phyloP scores from a whole-genome alignment of 768 basidiomycete species.

The Tephrocybe sp. region DNA sequence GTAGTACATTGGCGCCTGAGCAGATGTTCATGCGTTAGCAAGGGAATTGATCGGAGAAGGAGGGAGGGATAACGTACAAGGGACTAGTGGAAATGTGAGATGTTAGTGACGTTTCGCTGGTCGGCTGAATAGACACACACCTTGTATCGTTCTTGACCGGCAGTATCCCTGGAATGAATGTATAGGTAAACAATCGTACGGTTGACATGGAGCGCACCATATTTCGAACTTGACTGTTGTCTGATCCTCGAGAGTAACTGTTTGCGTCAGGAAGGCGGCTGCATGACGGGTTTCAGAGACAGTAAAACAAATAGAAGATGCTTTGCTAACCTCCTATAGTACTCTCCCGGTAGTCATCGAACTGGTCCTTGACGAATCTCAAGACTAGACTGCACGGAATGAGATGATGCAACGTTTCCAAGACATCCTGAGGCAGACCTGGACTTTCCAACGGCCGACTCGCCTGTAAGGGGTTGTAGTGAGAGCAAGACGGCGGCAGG shows the following conservation, averaged over 20 bases:
- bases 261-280: slow-evolving; percentile 99
- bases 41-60: slow-evolving; percentile 5
- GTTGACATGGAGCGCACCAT: slow-evolving; percentile 55
- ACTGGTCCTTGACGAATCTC: slow-evolving; percentile 95
- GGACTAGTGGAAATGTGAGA: slow-evolving; percentile 19
- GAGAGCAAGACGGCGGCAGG: slow-evolving; percentile 10
- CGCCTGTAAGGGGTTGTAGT: slow-evolving; percentile 50
- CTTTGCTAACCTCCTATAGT: slow-evolving; percentile 75
- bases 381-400: slow-evolving; percentile 71
- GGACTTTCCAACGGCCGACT: slow-evolving; percentile 97
- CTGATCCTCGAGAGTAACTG: slow-evolving; percentile 84
- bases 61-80: slow-evolving; percentile 36
- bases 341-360: slow-evolving; percentile 93
- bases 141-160: slow-evolving; percentile 95
- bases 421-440: slow-evolving; percentile 49
- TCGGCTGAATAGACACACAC: slow-evolving; percentile 32
- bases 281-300: slow-evolving; percentile 15
- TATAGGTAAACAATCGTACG: slow-evolving; percentile 2
- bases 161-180: slow-evolving; percentile 72
- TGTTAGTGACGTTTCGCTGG: slow-evolving; percentile 12
- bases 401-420: slow-evolving; percentile 23
- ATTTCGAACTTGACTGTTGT: slow-evolving; percentile 98
- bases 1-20: slow-evolving; percentile 93
- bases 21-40: slow-evolving; percentile 1
- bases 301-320: not conserved